Base-by-base conservation (phyloP, 2,329 filamentous ascomycete genomes). In the Trichoderma polysporum region DNA sequence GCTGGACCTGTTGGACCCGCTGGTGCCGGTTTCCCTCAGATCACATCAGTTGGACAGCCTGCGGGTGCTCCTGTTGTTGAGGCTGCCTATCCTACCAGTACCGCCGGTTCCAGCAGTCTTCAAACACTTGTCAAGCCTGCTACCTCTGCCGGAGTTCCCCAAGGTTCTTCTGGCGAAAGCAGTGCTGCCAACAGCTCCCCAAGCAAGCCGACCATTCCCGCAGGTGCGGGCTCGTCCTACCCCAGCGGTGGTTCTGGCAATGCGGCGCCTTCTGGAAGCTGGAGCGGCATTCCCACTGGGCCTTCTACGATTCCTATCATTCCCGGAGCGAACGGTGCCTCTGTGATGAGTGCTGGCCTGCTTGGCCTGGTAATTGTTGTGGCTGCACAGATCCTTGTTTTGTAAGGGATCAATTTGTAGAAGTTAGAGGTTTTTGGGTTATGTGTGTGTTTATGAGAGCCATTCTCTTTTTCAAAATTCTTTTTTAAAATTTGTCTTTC, bases 241-340 rank as follows among this genome's bases (percentile, higher is more conserved):
- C 62, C 70, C 39, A 65, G 57, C 39, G 49, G 68, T 35, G 60
- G 68, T 45, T 39, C 67, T n/a, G 70, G 69, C 25, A 68, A 65
- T 9, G 70, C 70, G 33, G 61, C 69, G 29, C 71, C 75, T 61
- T 69, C 70, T 66, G 66, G 56, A 49, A 63, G 66, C 66, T 62
- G 54, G 66, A 66, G 67, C 39, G 45, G 52, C 37, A 49, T 61
- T 22, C 62, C 66, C 5, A 56, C 61, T 53, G 64, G 54, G 6
- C 64, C 68, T 25, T 69, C 69, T 17, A n/a, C 68, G 10, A 25
- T 56, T n/a, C 73, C 76, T 66, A 73, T 74, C 71, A 73, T 75
- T 58, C 77, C 79, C 70, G 78, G 81, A 71, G 83, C 82, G 25
- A 84, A 81, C 68, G 84, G 83, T 73, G 85, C 84, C 67, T 76